These are phyloP conservation scores for Cercospora beticola DNA, from an alignment of 2,329 filamentous ascomycete genomes.

Conservation along the genomic window DNA sequence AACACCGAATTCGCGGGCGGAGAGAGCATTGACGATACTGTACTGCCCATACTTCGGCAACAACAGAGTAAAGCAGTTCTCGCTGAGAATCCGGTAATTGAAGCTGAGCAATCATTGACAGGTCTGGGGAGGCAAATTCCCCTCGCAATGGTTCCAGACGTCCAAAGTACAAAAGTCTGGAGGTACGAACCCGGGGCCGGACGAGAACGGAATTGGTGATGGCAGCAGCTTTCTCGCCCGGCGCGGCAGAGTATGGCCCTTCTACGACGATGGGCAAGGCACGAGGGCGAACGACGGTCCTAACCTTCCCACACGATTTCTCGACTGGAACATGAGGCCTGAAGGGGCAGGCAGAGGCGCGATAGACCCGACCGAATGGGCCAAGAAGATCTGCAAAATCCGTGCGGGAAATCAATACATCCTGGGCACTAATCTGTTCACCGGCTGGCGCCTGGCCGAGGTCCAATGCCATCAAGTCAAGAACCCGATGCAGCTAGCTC, in stretches of 20 bases:
- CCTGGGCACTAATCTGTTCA: slow-evolving; percentile 1
- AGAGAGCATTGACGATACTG: not conserved
- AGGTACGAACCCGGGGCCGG: not conserved
- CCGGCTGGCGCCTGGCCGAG: not conserved
- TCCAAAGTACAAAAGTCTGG: not conserved
- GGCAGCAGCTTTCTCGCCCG: not conserved
- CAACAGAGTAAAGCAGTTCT: not conserved
- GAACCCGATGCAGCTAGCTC: not conserved
- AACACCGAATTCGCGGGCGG: too few species aligned
- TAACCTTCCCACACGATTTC: not conserved
- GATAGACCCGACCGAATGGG: not conserved
- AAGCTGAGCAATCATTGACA: not conserved
- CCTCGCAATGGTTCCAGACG: not conserved
- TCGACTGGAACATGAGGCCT: not conserved
- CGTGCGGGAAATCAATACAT: slow-evolving; percentile 1
- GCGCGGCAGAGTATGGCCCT: not conserved
- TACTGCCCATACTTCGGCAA: not conserved
- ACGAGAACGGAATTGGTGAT: not conserved
- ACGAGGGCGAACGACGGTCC: not conserved
- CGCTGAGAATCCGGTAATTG: too few species aligned
- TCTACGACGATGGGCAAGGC: not conserved
- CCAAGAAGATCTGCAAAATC: not conserved
- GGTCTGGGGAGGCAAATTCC: not conserved
- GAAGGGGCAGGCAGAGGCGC: not conserved
- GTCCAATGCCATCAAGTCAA: not conserved